phyloP scores from a whole-genome alignment of 805 yeast species.

The Maudiozyma serrabonitensis region DNA sequence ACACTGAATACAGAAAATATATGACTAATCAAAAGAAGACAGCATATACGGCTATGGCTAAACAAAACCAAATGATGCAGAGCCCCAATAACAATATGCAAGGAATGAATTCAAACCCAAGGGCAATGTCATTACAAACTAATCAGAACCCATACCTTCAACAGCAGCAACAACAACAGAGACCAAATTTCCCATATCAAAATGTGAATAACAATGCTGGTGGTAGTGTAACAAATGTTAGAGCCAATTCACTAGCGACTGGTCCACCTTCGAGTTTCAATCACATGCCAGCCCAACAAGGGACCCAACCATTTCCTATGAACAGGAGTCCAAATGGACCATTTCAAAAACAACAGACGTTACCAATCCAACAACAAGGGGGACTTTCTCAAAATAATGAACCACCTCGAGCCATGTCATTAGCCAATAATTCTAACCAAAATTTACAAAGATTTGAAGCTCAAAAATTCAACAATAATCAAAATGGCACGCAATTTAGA shows the following conservation, averaged over 20 bases:
- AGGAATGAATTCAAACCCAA: conserved; percentile 9
- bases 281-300: background rate
- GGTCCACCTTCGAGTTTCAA: conserved; percentile 1
- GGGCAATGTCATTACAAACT: conserved; percentile 27
- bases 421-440: conserved; percentile 2
- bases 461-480: background rate
- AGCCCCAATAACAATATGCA: background rate
- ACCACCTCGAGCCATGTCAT: conserved; percentile 6
- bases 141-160: conserved; percentile 2
- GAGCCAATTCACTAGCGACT: conserved; percentile 7
- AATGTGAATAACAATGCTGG: background rate
- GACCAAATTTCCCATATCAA: background rate
- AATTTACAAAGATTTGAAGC: background rate
- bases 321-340: background rate
- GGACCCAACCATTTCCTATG: background rate
- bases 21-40: conserved; percentile 58
- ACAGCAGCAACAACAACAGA: conserved; percentile 1
- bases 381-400: background rate
- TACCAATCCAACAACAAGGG: background rate
- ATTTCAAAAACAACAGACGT: background rate
- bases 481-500: background rate
- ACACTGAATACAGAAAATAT: conserved; percentile 58
- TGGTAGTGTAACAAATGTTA: conserved; percentile 1
- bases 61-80: conserved; percentile 12
- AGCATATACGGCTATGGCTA: conserved; percentile 38